A percentile compares a stretch with the other conserved stretches of the same genome.
These are phyloP conservation scores for Penicillium sclerotigenum DNA, from an alignment of 2,329 filamentous ascomycete genomes.

Conservation along the genomic window DNA sequence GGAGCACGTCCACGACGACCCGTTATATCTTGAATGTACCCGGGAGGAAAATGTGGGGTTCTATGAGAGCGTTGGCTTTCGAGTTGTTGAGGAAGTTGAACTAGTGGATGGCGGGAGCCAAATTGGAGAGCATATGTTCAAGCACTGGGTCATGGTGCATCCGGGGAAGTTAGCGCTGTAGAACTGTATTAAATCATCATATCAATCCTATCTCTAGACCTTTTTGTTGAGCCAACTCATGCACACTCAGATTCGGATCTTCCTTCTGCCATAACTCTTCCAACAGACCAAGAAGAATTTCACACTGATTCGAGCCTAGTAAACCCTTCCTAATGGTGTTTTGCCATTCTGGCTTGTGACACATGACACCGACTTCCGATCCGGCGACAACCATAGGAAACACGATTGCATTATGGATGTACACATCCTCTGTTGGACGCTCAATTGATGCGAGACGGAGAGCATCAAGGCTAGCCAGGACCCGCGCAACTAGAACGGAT, in stretches of 20 bases:
- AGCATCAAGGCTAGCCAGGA: constrained; percentile 28
- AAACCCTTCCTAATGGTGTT: constrained; percentile 13
- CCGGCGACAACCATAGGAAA: constrained; percentile 27
- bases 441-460: constrained; percentile 21
- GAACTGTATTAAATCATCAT: no score
- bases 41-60: constrained; percentile 20
- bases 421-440: constrained; percentile 13
- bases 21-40: constrained; percentile 25
- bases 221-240: constrained; percentile 20
- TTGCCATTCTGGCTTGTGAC: constrained; percentile 17
- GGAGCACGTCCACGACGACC: constrained; percentile 11
- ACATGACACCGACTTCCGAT: constrained; percentile 14
- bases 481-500: constrained; percentile 19
- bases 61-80: constrained; percentile 25
- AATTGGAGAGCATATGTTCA: constrained; percentile 10
- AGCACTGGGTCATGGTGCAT: constrained; percentile 25
- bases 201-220: constrained; percentile 29
- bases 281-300: constrained; percentile 18
- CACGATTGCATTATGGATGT: constrained; percentile 26
- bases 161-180: background rate
- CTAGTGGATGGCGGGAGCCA: constrained; percentile 10
- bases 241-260: constrained; percentile 14
- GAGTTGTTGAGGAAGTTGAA: constrained; percentile 20
- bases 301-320: constrained; percentile 8
- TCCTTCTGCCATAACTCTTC: constrained; percentile 26